These are phyloP conservation scores for Beauveria sp. DNA, from an alignment of 2,329 filamentous ascomycete species.

Conservation along the genomic window DNA sequence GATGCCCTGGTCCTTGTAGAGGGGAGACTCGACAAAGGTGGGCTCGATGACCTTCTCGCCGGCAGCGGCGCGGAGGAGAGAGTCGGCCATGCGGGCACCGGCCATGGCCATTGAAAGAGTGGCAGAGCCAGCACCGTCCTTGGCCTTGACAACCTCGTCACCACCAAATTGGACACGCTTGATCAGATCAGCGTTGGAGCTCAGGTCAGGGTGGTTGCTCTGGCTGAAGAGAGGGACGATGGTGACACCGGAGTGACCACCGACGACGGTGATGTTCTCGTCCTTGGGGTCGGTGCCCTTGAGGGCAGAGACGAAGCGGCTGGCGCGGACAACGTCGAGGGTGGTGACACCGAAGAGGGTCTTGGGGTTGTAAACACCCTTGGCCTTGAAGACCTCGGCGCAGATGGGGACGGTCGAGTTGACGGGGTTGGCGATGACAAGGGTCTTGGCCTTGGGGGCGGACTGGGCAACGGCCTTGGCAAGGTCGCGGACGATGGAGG, in stretches of 20 bases:
- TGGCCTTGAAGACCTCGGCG: slow-evolving; percentile 92
- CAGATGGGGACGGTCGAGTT: slow-evolving; percentile 99
- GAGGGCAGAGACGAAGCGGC: slow-evolving; percentile 93
- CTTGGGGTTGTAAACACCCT: slow-evolving; percentile 97
- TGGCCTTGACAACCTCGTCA: slow-evolving; percentile 98
- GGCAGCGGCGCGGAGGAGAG: slow-evolving; percentile 82
- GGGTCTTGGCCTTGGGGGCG: slow-evolving; percentile 85
- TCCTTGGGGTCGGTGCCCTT: slow-evolving; percentile 83
- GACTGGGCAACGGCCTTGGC: slow-evolving; percentile 89
- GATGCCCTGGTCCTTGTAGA: slow-evolving; percentile 97
- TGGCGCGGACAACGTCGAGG: slow-evolving; percentile 95
- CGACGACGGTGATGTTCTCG: slow-evolving; percentile 93
- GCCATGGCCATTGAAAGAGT: slow-evolving; percentile 99
- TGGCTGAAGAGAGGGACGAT: slow-evolving; percentile 97
- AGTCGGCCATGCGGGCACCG: slow-evolving; percentile 77
- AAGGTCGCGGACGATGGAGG: slow-evolving; percentile 96
- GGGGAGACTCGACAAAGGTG: slow-evolving; percentile 91
- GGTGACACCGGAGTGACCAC: slow-evolving; percentile 95
- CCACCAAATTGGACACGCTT: slow-evolving; percentile 97
- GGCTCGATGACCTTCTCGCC: slow-evolving; percentile 95
- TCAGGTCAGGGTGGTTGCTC: slow-evolving; percentile 77
- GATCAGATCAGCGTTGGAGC: slow-evolving; percentile 71
- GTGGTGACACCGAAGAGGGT: slow-evolving; percentile 99
- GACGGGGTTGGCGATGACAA: slow-evolving; percentile 98
- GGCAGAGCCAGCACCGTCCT: slow-evolving; percentile 94